Evolutionary conservation across 345 rosid genomes (phyloP).

Genomic region (Salix brachista): DNA sequence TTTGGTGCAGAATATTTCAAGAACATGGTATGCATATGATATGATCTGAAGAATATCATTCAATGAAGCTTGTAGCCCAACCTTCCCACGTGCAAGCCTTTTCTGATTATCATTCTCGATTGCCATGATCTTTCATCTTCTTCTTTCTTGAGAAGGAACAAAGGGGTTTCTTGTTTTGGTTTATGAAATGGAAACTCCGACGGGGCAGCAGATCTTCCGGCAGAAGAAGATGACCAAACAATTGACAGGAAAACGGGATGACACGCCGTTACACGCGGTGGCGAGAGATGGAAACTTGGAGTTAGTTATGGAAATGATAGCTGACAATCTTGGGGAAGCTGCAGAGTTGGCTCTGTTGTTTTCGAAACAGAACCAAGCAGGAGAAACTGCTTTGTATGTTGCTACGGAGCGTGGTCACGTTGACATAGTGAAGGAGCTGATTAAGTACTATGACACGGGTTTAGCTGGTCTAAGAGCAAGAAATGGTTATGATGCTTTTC

Average conservation of each 20-base stretch:
- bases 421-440: constrained; percentile 61
- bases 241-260: constrained; percentile 68
- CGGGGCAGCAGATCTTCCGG: constrained; percentile 28
- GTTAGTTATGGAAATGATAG: constrained; percentile 42
- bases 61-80: not conserved
- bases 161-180: not conserved
- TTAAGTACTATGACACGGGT: constrained; percentile 47
- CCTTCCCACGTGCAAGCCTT: not conserved
- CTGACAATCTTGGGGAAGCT: constrained; percentile 29
- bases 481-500: constrained; percentile 85
- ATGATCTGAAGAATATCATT: not conserved
- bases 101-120: not conserved
- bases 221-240: constrained; percentile 66
- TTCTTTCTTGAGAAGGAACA: not conserved
- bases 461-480: constrained; percentile 66
- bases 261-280: constrained; percentile 56
- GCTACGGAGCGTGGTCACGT: constrained; percentile 68
- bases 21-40: constrained; percentile 1
- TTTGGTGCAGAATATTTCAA: constrained; percentile 7
- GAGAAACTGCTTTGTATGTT: constrained; percentile 80
- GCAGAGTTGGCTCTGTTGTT: constrained; percentile 44
- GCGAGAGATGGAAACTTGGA: constrained; percentile 61
- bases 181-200: constrained; percentile 23
- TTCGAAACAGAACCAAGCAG: constrained; percentile 69
- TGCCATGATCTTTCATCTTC: not conserved